Conservation (phyloP, 352 stramenopile genomes). For the Plasmopara viticola region DNA sequence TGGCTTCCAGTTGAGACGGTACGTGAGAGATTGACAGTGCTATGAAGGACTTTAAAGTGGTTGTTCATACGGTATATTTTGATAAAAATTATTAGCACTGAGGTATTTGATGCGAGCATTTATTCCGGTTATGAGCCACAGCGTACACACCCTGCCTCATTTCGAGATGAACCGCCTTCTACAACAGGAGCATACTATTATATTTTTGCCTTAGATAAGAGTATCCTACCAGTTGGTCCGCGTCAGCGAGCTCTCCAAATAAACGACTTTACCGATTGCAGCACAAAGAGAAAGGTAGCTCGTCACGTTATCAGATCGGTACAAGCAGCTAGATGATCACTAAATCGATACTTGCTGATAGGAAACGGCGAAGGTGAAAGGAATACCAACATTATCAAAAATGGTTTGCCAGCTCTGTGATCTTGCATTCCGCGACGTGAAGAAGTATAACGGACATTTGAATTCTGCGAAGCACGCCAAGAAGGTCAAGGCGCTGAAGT, state of each 20-base stretch:
- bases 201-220: slow-evolving; percentile 49
- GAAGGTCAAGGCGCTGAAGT: slow-evolving; percentile 58
- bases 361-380: slow-evolving; percentile 12
- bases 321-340: slow-evolving; percentile 1
- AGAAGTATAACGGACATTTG: slow-evolving; percentile 84
- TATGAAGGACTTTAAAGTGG: background rate
- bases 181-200: slow-evolving; percentile 62
- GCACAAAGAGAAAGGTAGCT: slow-evolving; percentile 12
- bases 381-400: slow-evolving; percentile 3
- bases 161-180: slow-evolving; percentile 65
- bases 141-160: slow-evolving; percentile 65
- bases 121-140: slow-evolving; percentile 77
- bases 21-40: background rate
- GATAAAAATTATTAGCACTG: slow-evolving; percentile 27
- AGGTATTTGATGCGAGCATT: slow-evolving; percentile 53
- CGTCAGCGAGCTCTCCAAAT: slow-evolving; percentile 5
- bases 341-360: slow-evolving; percentile 5
- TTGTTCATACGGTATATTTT: background rate
- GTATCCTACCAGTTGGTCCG: slow-evolving; percentile 26
- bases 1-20: slow-evolving; percentile 67
- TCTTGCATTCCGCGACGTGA: slow-evolving; percentile 51
- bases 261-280: background rate
- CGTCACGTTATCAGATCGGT: background rate
- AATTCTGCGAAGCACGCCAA: slow-evolving; percentile 83
- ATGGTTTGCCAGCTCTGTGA: slow-evolving; percentile 53